These are phyloP conservation scores for Penicillium arizonense DNA, from an alignment of 495 filamentous ascomycete species.

Conservation along the genomic window DNA sequence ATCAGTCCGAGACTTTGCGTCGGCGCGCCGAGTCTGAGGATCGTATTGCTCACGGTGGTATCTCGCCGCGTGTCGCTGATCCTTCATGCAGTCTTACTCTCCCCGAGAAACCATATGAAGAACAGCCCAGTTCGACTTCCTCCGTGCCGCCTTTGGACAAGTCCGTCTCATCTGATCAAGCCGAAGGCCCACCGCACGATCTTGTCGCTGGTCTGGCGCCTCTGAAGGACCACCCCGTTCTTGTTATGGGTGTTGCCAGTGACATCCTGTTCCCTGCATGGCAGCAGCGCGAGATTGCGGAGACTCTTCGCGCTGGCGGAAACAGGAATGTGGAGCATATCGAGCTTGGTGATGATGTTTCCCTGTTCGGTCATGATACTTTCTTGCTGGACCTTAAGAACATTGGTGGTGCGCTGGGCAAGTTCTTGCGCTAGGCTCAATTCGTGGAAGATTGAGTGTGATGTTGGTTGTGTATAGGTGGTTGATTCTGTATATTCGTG, in stretches of 20 bases:
- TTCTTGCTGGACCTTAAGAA: slow-evolving; percentile 92
- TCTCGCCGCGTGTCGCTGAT: slow-evolving; percentile 25
- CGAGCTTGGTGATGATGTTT: slow-evolving; percentile 88
- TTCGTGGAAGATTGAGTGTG: neutral
- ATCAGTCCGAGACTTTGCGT: slow-evolving; percentile 52
- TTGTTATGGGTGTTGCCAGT: slow-evolving; percentile 92
- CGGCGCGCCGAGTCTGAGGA: slow-evolving; percentile 49
- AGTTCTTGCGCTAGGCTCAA: slow-evolving; percentile 58
- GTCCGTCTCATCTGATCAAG: slow-evolving; percentile 12
- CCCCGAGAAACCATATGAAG: slow-evolving; percentile 81
- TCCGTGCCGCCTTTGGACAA: slow-evolving; percentile 26
- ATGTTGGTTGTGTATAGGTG: neutral
- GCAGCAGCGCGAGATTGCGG: slow-evolving; percentile 95
- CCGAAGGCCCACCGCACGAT: slow-evolving; percentile 62
- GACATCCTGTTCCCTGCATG: slow-evolving; percentile 98
- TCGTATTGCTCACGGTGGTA: slow-evolving; percentile 43
- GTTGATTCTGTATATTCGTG: neutral
- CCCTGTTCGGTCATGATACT: slow-evolving; percentile 93
- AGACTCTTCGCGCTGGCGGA: slow-evolving; percentile 71
- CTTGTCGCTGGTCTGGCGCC: slow-evolving; percentile 71
- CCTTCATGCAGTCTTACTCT: slow-evolving; percentile 77
- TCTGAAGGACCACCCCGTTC: slow-evolving; percentile 69
- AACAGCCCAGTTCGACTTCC: slow-evolving; percentile 54
- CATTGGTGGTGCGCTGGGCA: slow-evolving; percentile 77
- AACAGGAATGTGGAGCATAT: slow-evolving; percentile 80